phyloP scores from a whole-genome alignment of 2,329 filamentous ascomycete genomes.

The Cryphonectria carpinicola region DNA sequence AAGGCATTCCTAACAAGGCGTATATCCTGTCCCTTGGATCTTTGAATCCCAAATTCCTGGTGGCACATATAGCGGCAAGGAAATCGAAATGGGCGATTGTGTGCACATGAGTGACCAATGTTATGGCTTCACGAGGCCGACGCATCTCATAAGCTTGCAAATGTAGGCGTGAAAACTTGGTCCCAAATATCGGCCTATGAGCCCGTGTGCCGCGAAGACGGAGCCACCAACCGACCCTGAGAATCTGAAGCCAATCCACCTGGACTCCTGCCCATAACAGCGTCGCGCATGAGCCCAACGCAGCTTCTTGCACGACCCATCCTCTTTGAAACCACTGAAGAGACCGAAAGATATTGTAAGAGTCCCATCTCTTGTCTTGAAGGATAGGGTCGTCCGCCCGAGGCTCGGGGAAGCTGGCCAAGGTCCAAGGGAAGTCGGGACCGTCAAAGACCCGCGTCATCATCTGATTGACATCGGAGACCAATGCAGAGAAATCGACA shows the following conservation, averaged over 20 bases:
- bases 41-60: neutral
- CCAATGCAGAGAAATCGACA: neutral
- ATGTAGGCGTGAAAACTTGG: neutral
- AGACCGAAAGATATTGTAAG: neutral
- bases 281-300: neutral
- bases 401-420: neutral
- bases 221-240: neutral
- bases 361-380: neutral
- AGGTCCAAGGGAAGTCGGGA: neutral
- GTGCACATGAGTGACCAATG: fast-evolving
- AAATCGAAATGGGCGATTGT: fast-evolving
- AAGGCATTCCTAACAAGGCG: neutral
- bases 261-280: neutral
- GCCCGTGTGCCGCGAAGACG: too few species aligned
- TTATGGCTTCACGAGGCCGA: neutral
- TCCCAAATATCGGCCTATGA: fast-evolving
- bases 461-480: neutral
- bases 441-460: neutral
- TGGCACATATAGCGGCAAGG: fast-evolving
- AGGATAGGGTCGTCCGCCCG: neutral
- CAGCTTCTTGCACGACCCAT: neutral
- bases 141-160: neutral
- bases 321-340: neutral
- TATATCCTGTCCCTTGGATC: neutral
- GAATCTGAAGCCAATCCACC: neutral